Conservation (phyloP, 2,329 filamentous ascomycete genomes). For the Graphilbum fragrans region DNA sequence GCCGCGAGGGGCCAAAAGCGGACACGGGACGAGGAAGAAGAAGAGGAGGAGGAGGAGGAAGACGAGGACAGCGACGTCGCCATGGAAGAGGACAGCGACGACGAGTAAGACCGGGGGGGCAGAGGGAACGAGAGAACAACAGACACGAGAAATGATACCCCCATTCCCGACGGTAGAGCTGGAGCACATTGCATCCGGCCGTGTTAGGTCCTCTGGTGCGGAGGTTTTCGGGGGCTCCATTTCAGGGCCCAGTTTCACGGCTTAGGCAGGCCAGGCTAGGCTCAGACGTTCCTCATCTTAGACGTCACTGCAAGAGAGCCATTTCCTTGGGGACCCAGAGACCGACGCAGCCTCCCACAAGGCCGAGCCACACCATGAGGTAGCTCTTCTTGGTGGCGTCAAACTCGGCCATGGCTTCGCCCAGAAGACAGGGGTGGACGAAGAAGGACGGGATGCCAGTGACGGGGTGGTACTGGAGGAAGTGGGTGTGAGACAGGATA, state of each 20-base stretch:
- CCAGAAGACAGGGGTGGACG: slow-evolving; percentile 83
- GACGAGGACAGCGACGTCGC: slow-evolving; percentile 49
- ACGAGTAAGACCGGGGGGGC: slow-evolving; percentile 36
- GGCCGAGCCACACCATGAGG: slow-evolving; percentile 78
- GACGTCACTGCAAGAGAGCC: slow-evolving; percentile 26
- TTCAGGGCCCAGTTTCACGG: no score
- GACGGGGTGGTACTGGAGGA: slow-evolving; percentile 62
- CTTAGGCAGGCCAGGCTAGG: not conserved
- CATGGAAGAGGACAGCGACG: slow-evolving; percentile 60
- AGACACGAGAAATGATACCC: not conserved
- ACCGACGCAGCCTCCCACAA: slow-evolving; percentile 70
- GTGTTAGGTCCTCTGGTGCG: no score
- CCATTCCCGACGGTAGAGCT: not conserved
- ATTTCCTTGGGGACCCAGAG: slow-evolving; percentile 65
- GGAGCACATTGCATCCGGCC: no score
- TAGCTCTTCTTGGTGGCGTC: slow-evolving; percentile 55
- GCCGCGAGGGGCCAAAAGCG: slow-evolving; percentile 51
- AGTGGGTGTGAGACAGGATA: slow-evolving; percentile 14
- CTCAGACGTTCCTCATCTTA: not conserved
- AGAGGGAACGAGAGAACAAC: not conserved
- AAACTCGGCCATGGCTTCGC: slow-evolving; percentile 63
- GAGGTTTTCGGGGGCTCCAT: not conserved
- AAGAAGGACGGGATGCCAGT: slow-evolving; percentile 74
- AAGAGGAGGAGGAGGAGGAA: slow-evolving; percentile 52
- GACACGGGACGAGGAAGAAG: slow-evolving; percentile 54